Base-by-base conservation (phyloP, 129 eudicot species). In the Pulicaria dysenterica region DNA sequence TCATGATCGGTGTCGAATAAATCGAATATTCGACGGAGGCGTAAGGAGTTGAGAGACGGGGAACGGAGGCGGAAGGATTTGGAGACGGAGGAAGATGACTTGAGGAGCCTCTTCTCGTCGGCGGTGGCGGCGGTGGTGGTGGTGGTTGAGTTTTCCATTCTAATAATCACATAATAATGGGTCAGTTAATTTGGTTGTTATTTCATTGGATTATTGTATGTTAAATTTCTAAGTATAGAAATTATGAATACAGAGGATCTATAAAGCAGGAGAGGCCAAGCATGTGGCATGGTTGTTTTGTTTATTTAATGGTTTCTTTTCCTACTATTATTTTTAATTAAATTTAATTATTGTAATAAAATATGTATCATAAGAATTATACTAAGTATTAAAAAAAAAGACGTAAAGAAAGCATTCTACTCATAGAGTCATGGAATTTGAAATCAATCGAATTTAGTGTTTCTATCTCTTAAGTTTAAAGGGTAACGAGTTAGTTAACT, bases 1-100 rank as follows among this genome's bases (percentile, higher is more conserved):
- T 92, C 94, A 39, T 80, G 73, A 80, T 89, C 85, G 37, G 82
- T 77, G 59, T 92, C 97, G 53, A 89, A 92, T 15, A 89, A 24
- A 37, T 92, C 96, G 59, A 92, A 92, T 24, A 92, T 87, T 2
- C 94, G 86, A 9, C 94, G 96, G 34, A 92, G 89, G 12, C 96
- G 93, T 15, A 92, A 41, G 14, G 94, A 76, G 55, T 92, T 86
- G 10, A 92, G 88, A 76, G 91, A 86, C 1, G 95, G 88, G 64
- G 91, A 76, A 0, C 91, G 89, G 5, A 92, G 97, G 31, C 75
- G 75, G 65, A 80, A 80, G 14, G 84, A 79, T 7, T 73, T 72
- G 55, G 81, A 73, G 15, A 76, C 24, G 15, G 49, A 69, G 49
- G 78, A 73, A 15, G 46, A 31, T 37, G 70, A 77, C 44, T 77